Percentiles rank a stretch among this genome's conserved stretches.
Evolutionary conservation across 2,329 filamentous ascomycete genomes (phyloP).

Genomic region (Fusarium austroafricanum): DNA sequence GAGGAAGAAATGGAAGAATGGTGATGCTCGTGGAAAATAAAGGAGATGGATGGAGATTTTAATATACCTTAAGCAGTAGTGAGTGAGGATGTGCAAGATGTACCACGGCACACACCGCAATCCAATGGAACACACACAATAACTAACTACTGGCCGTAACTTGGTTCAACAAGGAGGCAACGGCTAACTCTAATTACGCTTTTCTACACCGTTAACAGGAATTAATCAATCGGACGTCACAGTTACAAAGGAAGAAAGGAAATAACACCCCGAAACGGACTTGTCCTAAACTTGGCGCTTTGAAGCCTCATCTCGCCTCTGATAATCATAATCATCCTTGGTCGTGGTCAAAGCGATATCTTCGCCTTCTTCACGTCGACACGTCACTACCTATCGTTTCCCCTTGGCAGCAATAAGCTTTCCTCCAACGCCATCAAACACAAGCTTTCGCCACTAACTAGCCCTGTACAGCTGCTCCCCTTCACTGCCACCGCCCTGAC

Average conservation of each 20-base stretch:
- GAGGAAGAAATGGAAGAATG: not conserved
- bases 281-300: slow-evolving; percentile 6
- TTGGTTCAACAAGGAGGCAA: not conserved
- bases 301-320: slow-evolving; percentile 2
- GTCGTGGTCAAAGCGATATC: not conserved
- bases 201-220: not conserved
- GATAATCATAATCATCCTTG: not conserved
- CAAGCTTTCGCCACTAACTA: slow-evolving; percentile 36
- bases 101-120: not conserved
- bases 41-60: not conserved
- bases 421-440: slow-evolving; percentile 27
- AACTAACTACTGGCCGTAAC: too few relatives aligned
- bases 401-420: slow-evolving; percentile 36
- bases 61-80: not conserved
- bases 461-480: not conserved
- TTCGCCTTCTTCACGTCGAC: not conserved
- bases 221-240: not conserved
- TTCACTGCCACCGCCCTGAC: slow-evolving; percentile 2
- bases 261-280: slow-evolving; percentile 15
- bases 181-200: slow-evolving; percentile 25
- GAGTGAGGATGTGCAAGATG: slow-evolving; percentile 3
- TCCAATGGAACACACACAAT: too few relatives aligned
- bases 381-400: slow-evolving; percentile 1
- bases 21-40: not conserved
- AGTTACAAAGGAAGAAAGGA: not conserved